Evolutionary conservation across 2,329 filamentous ascomycete genomes (phyloP).

Genomic region (Colletotrichum cordylinicola): DNA sequence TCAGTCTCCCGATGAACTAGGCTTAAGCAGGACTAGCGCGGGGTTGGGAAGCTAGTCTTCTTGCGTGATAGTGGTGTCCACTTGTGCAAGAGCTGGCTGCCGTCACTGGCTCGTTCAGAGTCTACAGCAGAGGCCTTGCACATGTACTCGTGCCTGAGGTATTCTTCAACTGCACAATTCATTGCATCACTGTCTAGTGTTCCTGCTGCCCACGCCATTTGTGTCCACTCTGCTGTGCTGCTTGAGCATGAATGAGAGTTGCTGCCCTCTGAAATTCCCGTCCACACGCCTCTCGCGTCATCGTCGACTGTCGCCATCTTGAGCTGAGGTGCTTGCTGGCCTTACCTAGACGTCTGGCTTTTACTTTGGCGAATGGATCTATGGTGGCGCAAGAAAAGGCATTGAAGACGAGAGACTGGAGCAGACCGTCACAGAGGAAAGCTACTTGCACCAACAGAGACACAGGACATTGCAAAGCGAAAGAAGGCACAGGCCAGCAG

Average conservation of each 20-base stretch:
- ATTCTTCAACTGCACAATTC: slow-evolving; percentile 10
- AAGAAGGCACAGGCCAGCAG: not conserved
- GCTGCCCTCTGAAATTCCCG: not conserved
- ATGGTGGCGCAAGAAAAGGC: not conserved
- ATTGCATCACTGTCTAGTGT: slow-evolving; percentile 4
- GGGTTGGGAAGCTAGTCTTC: not conserved
- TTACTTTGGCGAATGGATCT: not conserved
- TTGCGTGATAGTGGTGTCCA: not conserved
- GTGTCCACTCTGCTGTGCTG: not conserved
- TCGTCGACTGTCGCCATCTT: not conserved
- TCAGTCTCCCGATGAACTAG: not conserved
- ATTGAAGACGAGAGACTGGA: not conserved
- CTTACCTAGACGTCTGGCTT: not conserved
- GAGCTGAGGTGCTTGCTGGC: not conserved
- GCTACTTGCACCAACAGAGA: not conserved
- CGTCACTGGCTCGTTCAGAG: not conserved
- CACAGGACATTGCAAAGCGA: not conserved
- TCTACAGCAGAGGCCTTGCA: not conserved
- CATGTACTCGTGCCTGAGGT: slow-evolving; percentile 18
- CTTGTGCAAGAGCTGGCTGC: not conserved
- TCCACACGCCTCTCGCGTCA: not conserved
- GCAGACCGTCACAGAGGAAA: not conserved
- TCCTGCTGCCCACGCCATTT: slow-evolving; percentile 2
- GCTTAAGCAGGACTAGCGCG: not conserved
- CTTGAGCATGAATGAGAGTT: not conserved